These are phyloP conservation scores for Ajuga reptans DNA, from an alignment of 305 asterid genomes.

Conservation along the genomic window DNA sequence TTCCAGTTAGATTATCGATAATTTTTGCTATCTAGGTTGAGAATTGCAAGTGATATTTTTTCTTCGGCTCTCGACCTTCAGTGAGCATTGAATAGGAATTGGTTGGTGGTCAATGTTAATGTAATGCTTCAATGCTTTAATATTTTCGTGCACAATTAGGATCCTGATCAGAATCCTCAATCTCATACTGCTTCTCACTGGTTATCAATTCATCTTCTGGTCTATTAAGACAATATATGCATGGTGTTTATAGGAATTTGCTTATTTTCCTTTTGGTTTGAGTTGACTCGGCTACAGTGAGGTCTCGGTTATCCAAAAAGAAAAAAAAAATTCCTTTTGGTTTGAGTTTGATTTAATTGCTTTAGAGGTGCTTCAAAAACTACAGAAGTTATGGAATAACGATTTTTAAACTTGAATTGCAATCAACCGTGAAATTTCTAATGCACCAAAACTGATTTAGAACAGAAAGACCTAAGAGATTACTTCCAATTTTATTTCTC, in stretches of 20 bases:
- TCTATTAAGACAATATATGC: not conserved
- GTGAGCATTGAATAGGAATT: not conserved
- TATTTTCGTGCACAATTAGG: not conserved
- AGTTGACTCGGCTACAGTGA: too few relatives aligned
- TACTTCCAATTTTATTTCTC: not conserved
- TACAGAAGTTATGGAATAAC: not conserved
- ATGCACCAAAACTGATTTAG: not conserved
- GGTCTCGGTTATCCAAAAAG: too few relatives aligned
- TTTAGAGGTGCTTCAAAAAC: not conserved
- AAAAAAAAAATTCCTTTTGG: too few relatives aligned
- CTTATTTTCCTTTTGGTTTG: not conserved
- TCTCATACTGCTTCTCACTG: not conserved
- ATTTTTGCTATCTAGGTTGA: not conserved
- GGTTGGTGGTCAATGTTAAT: not conserved
- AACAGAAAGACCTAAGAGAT: not conserved
- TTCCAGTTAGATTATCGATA: not conserved
- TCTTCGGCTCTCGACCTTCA: too few relatives aligned
- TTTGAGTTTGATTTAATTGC: not conserved
- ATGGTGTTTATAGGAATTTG: not conserved
- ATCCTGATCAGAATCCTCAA: not conserved
- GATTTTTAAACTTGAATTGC: not conserved
- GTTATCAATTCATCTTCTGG: not conserved
- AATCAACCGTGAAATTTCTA: not conserved
- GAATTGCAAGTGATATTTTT: not conserved
- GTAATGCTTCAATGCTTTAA: not conserved